Base-by-base conservation (phyloP, 1,139 yeast species). In the Arxiozyma heterogenica region DNA sequence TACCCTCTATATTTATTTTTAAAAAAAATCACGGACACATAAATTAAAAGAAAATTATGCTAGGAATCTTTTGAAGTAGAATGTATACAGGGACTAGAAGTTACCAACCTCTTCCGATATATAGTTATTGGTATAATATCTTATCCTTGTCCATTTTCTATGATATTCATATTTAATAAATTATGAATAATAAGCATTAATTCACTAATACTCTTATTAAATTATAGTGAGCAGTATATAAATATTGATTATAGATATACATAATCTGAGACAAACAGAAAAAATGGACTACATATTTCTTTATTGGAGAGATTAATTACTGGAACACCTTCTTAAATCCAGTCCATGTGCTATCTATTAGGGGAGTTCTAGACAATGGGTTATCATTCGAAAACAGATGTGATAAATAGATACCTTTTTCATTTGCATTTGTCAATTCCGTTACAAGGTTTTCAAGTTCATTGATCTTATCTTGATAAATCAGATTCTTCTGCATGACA, bases 401-500 rank as follows among this genome's bases (percentile, higher is more conserved):
- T 12, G 49, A 38, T 38, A 46, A 18, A 23, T 46, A 47, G 7
- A 41, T 43, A 23, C 57, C 57, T 20, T 49, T 54, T 47, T 54
- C 56, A 47, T 53, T 59, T 20, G 59, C 59, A 22, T 34, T 34
- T 41, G 50, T 57, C 11, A 59, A 49, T 39, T 53, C 51, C 45
- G 50, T 55, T 17, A 50, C 50, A 15, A 47, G 38, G 21, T 41
- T 48, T 41, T 71, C 64, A 43, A 71, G 59, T 9, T 59, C 58
- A 41, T 60, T 61, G 4, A 73, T 56, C 51, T 69, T 68, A 53
- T 86, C 93, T 58, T 79, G 82, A 27, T 79, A 62, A 42, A 71
- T 68, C 56, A 78, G 71, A 57, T 81, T 80, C 57, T 76, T 72
- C 51, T 74, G 79, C 83, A 80, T 80, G 18, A 81, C 83, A 61